A percentile compares a stretch with the other conserved stretches of the same genome.
phyloP scores from a whole-genome alignment of 768 basidiomycete species.

The Omphalotus guepiniiformis region DNA sequence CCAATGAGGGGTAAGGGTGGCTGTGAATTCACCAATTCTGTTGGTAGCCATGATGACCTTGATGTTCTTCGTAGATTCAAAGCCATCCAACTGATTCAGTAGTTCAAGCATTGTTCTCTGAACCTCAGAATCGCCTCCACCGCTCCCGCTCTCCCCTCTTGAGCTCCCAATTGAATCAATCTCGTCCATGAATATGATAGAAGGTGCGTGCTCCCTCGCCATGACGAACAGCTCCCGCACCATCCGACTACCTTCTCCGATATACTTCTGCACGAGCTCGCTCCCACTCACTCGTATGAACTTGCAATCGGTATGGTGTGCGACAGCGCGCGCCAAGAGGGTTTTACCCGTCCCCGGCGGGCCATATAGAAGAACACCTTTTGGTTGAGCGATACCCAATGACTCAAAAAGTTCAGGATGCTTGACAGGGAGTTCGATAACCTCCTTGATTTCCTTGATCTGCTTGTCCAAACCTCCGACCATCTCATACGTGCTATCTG shows the following conservation, averaged over 20 bases:
- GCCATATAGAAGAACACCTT: conserved; percentile 74
- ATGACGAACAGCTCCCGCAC: conserved; percentile 80
- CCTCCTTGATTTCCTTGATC: conserved; percentile 94
- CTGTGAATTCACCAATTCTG: conserved; percentile 50
- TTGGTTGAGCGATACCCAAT: conserved; percentile 77
- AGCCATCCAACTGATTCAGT: conserved; percentile 62
- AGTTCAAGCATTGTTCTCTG: conserved; percentile 66
- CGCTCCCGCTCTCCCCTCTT: conserved; percentile 47
- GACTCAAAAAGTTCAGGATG: conserved; percentile 78
- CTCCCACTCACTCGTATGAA: conserved; percentile 75
- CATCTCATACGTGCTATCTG: conserved; percentile 99
- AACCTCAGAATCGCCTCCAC: conserved; percentile 61
- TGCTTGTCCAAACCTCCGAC: conserved; percentile 98
- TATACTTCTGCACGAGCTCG: conserved; percentile 79
- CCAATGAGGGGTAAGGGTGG: not conserved
- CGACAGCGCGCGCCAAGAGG: conserved; percentile 69
- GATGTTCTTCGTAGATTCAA: conserved; percentile 73
- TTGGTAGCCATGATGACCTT: conserved; percentile 78
- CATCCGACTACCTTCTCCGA: conserved; percentile 77
- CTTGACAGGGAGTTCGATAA: conserved; percentile 78
- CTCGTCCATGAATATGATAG: conserved; percentile 86
- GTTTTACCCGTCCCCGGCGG: conserved; percentile 80
- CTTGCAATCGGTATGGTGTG: conserved; percentile 79
- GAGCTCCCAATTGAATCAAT: conserved; percentile 77
- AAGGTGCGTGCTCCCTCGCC: conserved; percentile 77